Base-by-base conservation (phyloP, 2,329 filamentous ascomycete genomes). In the Ceratocystis huliohia region DNA sequence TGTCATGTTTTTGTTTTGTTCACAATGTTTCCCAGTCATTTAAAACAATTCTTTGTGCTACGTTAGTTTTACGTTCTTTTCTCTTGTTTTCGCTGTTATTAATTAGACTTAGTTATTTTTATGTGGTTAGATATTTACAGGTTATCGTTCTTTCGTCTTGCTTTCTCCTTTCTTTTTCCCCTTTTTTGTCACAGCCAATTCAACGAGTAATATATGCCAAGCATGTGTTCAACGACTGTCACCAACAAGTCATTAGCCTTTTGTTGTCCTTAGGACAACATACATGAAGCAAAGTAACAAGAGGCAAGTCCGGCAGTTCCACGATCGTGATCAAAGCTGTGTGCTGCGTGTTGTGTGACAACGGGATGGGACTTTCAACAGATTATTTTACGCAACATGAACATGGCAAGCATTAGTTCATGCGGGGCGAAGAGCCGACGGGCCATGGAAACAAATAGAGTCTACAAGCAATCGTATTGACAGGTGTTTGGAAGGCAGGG, bases 51-150 rank as follows among this genome's bases (percentile, higher is more conserved):
- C 37, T 41, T 41, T 41, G 10, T 41, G 37, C 37, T 41, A 41
- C 37, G 37, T 41, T 7, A 8, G n/a, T 59, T 8, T 13, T 17
- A 15, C 56, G 15, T 37, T 59, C 28, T 59, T 22, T 59, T 20
- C 3, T 15, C 30, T 59, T 59, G 28, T 59, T 37, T 59, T 59
- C 6, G 7, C 6, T 37, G 25, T 33, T 37, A 59, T 33, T 59
- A 37, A 59, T 20, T 59, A 59, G 56, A 59, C 28, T 30, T 33
- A 33, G 56, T 59, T 59, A 59, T 59, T 33, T 37, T 59, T 37
- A 30, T 30, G 17, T 33, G 28, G 25, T 6, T 46, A 63, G 15
- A 30, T 46, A 63, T n/a, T 48, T 63, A 28, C 44, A n/a, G 28
- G 50, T 8, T 33, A 30, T 25, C 30, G 44, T 30, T 46, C 25